phyloP scores from a whole-genome alignment of 2,329 filamentous ascomycete genomes.

The Penicillium sp. region DNA sequence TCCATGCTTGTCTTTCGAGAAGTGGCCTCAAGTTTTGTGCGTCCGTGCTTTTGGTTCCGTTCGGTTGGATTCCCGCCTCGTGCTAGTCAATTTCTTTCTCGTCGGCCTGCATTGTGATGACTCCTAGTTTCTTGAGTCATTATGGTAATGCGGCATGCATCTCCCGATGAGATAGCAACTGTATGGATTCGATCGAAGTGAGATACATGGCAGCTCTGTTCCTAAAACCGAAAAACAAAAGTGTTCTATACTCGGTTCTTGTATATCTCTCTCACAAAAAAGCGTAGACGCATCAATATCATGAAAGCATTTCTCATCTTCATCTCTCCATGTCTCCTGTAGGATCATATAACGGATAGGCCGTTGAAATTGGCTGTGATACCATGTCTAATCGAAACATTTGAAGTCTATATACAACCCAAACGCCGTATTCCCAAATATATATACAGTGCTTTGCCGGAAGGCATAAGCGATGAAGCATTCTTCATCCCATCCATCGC shows the following conservation, averaged over 20 bases:
- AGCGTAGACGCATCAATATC: constrained; percentile 8
- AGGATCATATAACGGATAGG: neutral
- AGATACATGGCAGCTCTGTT: constrained; percentile 19
- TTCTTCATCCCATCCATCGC: neutral
- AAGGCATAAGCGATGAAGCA: neutral
- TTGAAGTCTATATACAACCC: constrained; percentile 1
- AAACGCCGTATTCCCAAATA: neutral
- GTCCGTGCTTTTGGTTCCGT: constrained; percentile 11
- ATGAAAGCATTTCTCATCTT: constrained; percentile 5
- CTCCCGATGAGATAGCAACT: constrained; percentile 12
- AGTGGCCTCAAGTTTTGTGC: constrained; percentile 6
- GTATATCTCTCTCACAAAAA: constrained; percentile 3
- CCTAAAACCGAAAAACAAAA: constrained; percentile 19
- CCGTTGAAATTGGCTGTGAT: neutral
- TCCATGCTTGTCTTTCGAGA: constrained; percentile 1
- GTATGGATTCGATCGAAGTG: constrained; percentile 16
- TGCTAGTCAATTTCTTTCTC: constrained; percentile 5
- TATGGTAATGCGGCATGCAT: neutral
- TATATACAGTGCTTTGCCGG: constrained; percentile 4
- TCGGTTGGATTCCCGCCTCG: constrained; percentile 9
- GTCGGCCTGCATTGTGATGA: constrained; percentile 8
- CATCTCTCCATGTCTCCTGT: neutral
- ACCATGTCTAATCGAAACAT: neutral
- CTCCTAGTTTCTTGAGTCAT: neutral
- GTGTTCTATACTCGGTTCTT: constrained; percentile 15